Evolutionary conservation across 139 green algal species (phyloP).

Genomic region (Tetradesmus obliquus): DNA sequence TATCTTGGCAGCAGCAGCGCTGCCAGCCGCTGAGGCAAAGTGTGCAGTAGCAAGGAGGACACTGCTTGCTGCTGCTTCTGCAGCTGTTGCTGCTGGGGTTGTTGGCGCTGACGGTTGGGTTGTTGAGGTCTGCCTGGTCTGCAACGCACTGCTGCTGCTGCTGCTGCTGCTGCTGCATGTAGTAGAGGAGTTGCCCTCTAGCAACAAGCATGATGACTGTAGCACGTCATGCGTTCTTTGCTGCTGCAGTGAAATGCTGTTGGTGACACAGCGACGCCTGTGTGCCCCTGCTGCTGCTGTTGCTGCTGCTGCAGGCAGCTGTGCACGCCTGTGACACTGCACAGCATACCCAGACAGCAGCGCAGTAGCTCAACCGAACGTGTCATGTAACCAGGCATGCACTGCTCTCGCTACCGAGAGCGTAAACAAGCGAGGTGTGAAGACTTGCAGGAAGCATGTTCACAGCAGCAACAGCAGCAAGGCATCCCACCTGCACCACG

Average conservation of each 20-base stretch:
- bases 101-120: too few relatives aligned
- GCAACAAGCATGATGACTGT: too few relatives aligned
- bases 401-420: too few relatives aligned
- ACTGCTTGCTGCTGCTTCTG: not conserved
- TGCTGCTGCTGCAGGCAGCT: not conserved
- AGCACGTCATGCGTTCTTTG: too few relatives aligned
- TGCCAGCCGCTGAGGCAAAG: not conserved
- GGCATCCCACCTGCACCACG: not conserved
- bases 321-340: not conserved
- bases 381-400: too few relatives aligned
- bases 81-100: not conserved
- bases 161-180: not conserved
- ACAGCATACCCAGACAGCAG: not conserved
- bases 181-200: too few relatives aligned
- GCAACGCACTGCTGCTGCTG: not conserved
- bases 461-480: not conserved
- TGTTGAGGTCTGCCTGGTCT: too few relatives aligned
- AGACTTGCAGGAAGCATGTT: not conserved
- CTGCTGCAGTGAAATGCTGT: not conserved
- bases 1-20: slow-evolving; percentile 16
- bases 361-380: too few relatives aligned
- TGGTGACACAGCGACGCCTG: not conserved
- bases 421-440: too few relatives aligned
- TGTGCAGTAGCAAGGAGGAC: not conserved
- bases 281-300: not conserved